Evolutionary conservation across 495 filamentous ascomycete genomes (phyloP).

Genomic region (Podospora pseudopauciseta): DNA sequence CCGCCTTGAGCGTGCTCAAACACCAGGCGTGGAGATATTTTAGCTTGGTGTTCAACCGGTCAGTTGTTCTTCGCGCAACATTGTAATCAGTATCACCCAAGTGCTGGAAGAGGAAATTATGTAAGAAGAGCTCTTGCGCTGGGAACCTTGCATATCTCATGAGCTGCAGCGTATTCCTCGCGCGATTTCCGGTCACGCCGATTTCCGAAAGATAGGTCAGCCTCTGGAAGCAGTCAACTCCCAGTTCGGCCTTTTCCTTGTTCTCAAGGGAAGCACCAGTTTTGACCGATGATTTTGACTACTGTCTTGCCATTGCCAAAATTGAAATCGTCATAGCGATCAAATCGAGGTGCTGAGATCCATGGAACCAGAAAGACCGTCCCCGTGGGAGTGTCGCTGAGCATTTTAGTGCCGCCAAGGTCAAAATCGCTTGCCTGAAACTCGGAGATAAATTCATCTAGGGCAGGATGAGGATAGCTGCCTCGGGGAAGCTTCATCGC

Average conservation of each 20-base stretch:
- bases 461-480: background rate
- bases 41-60: background rate
- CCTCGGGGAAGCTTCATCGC: background rate
- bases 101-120: background rate
- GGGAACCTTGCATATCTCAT: background rate
- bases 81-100: too few species aligned
- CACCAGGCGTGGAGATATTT: background rate
- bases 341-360: background rate
- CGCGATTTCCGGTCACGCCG: background rate
- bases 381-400: background rate
- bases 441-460: background rate
- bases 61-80: background rate
- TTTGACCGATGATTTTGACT: background rate
- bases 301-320: background rate
- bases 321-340: background rate
- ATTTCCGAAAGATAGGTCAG: background rate
- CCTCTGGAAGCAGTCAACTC: background rate
- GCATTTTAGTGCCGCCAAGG: background rate
- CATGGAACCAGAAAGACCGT: background rate
- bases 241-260: background rate
- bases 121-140: background rate
- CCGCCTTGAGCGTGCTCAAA: background rate
- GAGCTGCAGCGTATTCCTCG: background rate
- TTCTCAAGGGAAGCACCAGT: background rate
- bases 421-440: background rate